These are phyloP conservation scores for Lactarius sp. DNA, from an alignment of 768 basidiomycete species.

Conservation along the genomic window DNA sequence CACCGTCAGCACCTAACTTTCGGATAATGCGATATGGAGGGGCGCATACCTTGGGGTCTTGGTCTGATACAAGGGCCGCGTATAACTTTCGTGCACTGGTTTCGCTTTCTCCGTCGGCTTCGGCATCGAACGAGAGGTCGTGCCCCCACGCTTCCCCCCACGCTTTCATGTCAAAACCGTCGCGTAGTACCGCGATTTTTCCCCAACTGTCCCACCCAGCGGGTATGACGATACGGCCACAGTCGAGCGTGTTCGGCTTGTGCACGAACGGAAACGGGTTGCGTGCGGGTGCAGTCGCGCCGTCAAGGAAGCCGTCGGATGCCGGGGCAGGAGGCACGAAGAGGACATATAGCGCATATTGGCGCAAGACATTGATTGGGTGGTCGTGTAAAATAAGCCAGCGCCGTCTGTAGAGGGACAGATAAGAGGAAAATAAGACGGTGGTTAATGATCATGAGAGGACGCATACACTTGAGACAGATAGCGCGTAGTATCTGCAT, in stretches of 20 bases:
- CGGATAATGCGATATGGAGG: not conserved
- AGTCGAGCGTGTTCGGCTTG: constrained; percentile 87
- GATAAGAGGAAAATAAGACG: constrained; percentile 4
- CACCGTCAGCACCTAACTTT: not conserved
- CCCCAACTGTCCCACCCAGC: constrained; percentile 99
- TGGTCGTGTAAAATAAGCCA: constrained; percentile 85
- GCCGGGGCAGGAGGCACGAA: constrained; percentile 70
- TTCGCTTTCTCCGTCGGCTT: constrained; percentile 39
- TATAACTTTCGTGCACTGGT: constrained; percentile 63
- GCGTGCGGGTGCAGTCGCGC: constrained; percentile 47
- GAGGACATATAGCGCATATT: constrained; percentile 78
- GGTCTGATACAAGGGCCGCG: constrained; percentile 66
- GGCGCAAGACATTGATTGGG: constrained; percentile 66
- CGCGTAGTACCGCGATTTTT: constrained; percentile 84
- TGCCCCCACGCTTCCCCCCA: constrained; percentile 80
- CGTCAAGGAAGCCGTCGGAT: constrained; percentile 31
- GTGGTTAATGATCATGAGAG: not conserved
- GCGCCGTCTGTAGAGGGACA: constrained; percentile 69
- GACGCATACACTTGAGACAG: constrained; percentile 79
- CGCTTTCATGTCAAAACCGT: constrained; percentile 80
- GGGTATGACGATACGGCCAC: constrained; percentile 88
- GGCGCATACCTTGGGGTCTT: constrained; percentile 59
- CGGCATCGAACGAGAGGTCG: constrained; percentile 45
- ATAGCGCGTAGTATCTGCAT: constrained; percentile 95
- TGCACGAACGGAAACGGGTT: constrained; percentile 85